Base-by-base conservation (phyloP, 2,329 filamentous ascomycete genomes). In the Zarea fungicola region DNA sequence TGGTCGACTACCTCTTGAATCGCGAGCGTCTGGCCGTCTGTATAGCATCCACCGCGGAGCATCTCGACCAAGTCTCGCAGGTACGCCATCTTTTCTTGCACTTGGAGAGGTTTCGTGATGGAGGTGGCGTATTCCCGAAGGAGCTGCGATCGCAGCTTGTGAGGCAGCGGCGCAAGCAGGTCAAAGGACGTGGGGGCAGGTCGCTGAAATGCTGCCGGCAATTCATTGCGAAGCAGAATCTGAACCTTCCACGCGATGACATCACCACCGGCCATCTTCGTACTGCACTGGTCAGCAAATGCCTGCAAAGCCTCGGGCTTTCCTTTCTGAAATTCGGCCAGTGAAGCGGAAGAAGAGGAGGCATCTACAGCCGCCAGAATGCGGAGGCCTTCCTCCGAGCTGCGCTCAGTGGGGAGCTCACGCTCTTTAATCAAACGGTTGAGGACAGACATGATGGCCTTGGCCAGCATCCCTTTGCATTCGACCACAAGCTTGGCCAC, bases 221-320 rank as follows among this genome's bases (percentile, higher is more conserved):
- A 62, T 42, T 69, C 62, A 5, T 58, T 67, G 5, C 63, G 63
- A 8, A 77, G 55, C 47, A 78, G 73, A 3, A 63, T 68, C 47
- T 70, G 66, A 23, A 75, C 55, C 53, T 69, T 70, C 74, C 75
- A 78, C 6, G 71, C 73, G 25, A 62, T 59, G 13, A 71, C 26
- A 23, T 69, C 62, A 1, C 68, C 69, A 5, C 57, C 52, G 6
- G 57, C 39, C 57, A 72, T 66, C 1, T 63, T 61, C 19, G 62
- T 49, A 25, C 56, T 57, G 42, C 64, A 67, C 40, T 60, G 54
- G 49, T 65, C 64, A 42, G 69, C 68, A 6, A 72, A 58, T 42
- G 65, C 67, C 22, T 61, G 60, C 11, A 64, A 46, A 9, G 65
- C 56, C 3, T 64, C 61, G 14, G 64, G 50, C 48, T 66, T 66